Evolutionary conservation across 352 stramenopile species (phyloP), one percentile per base, ranked within the genome.

Genomic region (Pythium diclinum): DNA sequence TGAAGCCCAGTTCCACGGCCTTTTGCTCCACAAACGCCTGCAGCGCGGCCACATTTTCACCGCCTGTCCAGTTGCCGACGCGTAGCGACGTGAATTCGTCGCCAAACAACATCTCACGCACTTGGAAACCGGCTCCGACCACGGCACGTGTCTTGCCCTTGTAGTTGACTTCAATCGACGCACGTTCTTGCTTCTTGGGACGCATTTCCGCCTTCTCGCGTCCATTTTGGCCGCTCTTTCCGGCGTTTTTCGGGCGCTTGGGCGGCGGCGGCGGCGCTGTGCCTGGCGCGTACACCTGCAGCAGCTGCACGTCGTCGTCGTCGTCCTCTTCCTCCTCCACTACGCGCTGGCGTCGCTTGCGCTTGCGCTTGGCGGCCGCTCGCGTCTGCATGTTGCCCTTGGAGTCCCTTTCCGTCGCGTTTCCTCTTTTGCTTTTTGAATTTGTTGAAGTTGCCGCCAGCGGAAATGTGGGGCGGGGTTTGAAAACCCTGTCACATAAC

Each of bases 21-120:
- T 23, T 21, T 10, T 14, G 21, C 25, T 54, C 47, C 47, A 30
- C 47, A 7, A 32, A 32, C 8, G 6, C 21, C 46, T 30, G 34
- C 4, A 54, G 11, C 47, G 25, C 11, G 16, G 21, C 25, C 21
- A 36, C 47, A 28, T 52, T 19, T 13, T 52, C 6, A 7, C 17
- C 25, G 11, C 14, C 23, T 54, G 3, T 54, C 47, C 23, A 54
- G 25, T 54, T 54, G 47, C 6, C 9, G 47, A 54, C 47, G 46
- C 46, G 46, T 19, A 52, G 46, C n/a, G 46, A 52, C 46, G 21
- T 32, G 16, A 36, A 54, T 19, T 54, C 47, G 47, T 54, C 47
- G 8, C 23, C 47, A 16, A 54, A 54, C 6, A 54, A 23, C 0
- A 54, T 30, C 47, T 54, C 47, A 9, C 47, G 47, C 47, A 54